A percentile compares a stretch with the other conserved stretches of the same genome.
phyloP scores from a whole-genome alignment of 2,329 filamentous ascomycete species.

The Colletotrichum agaves region DNA sequence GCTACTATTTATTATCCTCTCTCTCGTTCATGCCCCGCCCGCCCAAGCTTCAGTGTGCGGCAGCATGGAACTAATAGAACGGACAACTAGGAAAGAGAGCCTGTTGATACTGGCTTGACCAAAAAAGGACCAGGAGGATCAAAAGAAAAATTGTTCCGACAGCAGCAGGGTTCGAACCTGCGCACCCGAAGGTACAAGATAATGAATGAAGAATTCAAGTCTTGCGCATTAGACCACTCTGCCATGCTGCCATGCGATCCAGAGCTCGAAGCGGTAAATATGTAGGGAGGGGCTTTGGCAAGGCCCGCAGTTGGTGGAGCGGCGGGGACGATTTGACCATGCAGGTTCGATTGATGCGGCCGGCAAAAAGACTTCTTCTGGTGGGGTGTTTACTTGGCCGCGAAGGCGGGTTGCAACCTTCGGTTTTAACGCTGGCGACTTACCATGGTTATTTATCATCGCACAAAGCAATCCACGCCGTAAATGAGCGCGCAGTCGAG shows the following conservation, averaged over 20 bases:
- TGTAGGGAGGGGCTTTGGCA: neutral
- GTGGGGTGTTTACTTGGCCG: too few relatives aligned
- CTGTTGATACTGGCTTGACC: too few relatives aligned
- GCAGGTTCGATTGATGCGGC: neutral
- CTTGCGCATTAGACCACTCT: slow-evolving; percentile 37
- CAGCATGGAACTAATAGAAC: too few relatives aligned
- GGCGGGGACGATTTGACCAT: neutral
- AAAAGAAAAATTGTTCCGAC: neutral
- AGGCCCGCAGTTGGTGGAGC: neutral
- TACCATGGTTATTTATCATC: neutral
- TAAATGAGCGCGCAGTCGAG: neutral
- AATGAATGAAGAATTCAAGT: slow-evolving; percentile 27
- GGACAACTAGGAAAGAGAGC: too few relatives aligned
- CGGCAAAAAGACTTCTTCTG: too few relatives aligned
- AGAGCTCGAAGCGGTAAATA: accelerated
- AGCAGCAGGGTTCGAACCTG: slow-evolving; percentile 39
- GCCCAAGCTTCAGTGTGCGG: too few relatives aligned
- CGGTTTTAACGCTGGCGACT: too few relatives aligned
- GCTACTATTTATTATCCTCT: too few relatives aligned
- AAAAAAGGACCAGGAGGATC: neutral
- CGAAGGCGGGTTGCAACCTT: neutral
- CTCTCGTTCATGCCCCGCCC: too few relatives aligned
- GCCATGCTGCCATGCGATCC: slow-evolving; percentile 27
- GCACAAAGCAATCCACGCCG: neutral
- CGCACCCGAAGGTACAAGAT: slow-evolving; percentile 36